phyloP scores from a whole-genome alignment of 2,329 filamentous ascomycete genomes.

The Fusarium armeniacum region DNA sequence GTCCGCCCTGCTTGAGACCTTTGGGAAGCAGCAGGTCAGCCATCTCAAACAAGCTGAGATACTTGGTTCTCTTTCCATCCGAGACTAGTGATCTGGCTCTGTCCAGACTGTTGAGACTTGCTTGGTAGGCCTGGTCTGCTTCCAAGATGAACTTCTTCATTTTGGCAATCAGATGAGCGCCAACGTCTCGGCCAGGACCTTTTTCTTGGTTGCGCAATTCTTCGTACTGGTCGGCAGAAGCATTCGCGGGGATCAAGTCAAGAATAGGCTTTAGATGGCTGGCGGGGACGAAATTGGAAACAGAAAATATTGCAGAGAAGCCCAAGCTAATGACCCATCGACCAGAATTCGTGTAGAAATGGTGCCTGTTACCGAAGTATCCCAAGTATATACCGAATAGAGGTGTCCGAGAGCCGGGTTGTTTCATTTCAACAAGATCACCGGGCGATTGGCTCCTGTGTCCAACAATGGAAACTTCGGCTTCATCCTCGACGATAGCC shows the following conservation, averaged over 20 bases:
- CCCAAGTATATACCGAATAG: conserved; percentile 68
- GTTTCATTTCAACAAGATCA: conserved; percentile 65
- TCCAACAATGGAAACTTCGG: conserved; percentile 47
- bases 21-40: conserved; percentile 60
- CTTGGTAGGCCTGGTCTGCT: conserved; percentile 62
- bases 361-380: conserved; percentile 63
- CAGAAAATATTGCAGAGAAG: conserved; percentile 63
- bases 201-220: conserved; percentile 53
- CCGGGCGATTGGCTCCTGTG: conserved; percentile 56
- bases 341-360: conserved; percentile 68
- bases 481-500: conserved; percentile 50
- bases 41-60: conserved; percentile 67
- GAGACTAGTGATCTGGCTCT: conserved; percentile 60
- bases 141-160: conserved; percentile 63
- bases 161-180: conserved; percentile 60
- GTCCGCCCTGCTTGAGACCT: conserved; percentile 53
- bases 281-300: conserved; percentile 61
- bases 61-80: conserved; percentile 55
- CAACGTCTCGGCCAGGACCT: conserved; percentile 62
- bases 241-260: conserved; percentile 50
- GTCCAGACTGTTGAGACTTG: conserved; percentile 64
- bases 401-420: conserved; percentile 59
- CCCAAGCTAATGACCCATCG: conserved; percentile 62
- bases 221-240: conserved; percentile 52
- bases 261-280: conserved; percentile 59